Evolutionary conservation across 306 rosid genomes (phyloP), one percentile per base, ranked within the genome.

Genomic region (Lupinus albus): DNA sequence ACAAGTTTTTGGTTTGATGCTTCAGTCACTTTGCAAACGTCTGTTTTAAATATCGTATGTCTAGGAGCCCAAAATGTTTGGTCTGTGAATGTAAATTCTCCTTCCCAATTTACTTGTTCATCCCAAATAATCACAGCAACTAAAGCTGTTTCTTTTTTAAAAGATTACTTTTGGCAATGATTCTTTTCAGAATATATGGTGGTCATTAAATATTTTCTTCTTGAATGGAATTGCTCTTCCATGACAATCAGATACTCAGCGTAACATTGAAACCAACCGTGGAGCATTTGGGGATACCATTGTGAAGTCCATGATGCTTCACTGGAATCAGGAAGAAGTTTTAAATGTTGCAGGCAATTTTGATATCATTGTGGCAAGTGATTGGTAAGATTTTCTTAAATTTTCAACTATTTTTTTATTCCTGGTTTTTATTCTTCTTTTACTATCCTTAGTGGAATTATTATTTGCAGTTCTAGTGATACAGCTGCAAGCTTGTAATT

Each of bases 321-420:
- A 92, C 61, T 92, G 96, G 98, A 81, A 81, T 81, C 88, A 86
- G 60, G 86, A 84, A 32, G 85, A 85, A 46, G 51, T 58, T 57
- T 82, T 75, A 17, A 73, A 76, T 73, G 32, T 84, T 25, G 77
- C 81, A 44, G 74, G 75, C 67, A 64, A 76, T 64, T 89, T 86
- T 72, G 97, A 93, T 76, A 67, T 86, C 83, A 80, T 91, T 70
- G 73, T 91, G 65, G 93, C 93, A 39, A 91, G 97, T 78, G 93
- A 88, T 79, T 84, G 96, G 95, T 86, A 54, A 59, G 85, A 67
- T 44, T 57, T 46, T 39, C 56, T 39, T 39, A 12, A 68, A 39
- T 50, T 74, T 70, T 56, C 39, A 3, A 28, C 52, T 72, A 67
- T 11, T 61, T 12, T 11, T 61, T 12, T 11, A 39, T 55, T 9